A percentile compares a stretch with the other conserved stretches of the same genome.
phyloP scores from a whole-genome alignment of 257 asterid species.

The Agastache rugosa region DNA sequence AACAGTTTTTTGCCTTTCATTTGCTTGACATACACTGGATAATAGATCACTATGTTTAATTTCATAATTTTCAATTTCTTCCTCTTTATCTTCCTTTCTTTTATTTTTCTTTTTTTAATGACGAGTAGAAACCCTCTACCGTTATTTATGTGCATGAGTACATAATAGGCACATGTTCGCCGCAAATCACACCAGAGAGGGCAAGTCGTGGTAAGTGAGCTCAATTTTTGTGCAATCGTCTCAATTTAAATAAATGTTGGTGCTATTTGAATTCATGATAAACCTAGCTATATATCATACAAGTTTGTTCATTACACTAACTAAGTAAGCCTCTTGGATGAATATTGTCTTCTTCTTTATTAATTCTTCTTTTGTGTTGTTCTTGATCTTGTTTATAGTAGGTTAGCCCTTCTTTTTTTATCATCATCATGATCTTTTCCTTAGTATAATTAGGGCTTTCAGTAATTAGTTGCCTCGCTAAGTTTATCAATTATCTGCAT shows the following conservation, averaged over 20 bases:
- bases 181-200: no score
- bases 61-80: neutral
- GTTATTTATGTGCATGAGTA: neutral
- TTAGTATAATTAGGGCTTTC: neutral
- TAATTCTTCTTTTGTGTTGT: neutral
- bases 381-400: neutral
- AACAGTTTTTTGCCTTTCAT: slow-evolving; percentile 7
- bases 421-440: neutral
- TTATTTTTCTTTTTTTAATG: neutral
- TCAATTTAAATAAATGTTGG: neutral
- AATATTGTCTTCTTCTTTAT: neutral
- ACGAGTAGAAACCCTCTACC: neutral
- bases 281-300: neutral
- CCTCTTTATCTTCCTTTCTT: neutral
- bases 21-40: slow-evolving; percentile 27
- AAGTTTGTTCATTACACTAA: no score
- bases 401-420: neutral
- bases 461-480: neutral
- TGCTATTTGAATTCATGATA: neutral
- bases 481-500: neutral
- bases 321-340: neutral
- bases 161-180: no score
- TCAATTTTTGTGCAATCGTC: no score
- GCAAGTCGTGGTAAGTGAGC: no score
- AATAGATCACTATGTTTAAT: neutral